Evolutionary conservation across 2,329 filamentous ascomycete species (phyloP).

Genomic region (Pseudopyrenochaeta lycopersici): DNA sequence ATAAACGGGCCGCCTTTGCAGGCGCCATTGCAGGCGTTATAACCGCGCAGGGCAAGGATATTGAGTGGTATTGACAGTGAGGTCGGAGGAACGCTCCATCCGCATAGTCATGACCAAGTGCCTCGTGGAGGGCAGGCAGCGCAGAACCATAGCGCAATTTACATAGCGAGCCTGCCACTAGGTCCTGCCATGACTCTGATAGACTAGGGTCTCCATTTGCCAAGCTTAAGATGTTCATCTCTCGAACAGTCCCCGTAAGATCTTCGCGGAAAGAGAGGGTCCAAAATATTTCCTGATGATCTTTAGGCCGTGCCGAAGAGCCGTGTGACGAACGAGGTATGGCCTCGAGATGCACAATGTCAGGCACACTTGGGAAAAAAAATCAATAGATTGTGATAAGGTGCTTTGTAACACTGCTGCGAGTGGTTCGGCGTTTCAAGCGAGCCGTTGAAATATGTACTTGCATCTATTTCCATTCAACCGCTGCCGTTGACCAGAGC

Average conservation of each 20-base stretch:
- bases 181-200: neutral
- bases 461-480: constrained; percentile 9
- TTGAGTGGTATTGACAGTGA: neutral
- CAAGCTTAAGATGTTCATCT: constrained; percentile 7
- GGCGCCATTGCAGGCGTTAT: neutral
- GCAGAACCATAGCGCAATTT: neutral
- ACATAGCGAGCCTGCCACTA: neutral
- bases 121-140: neutral
- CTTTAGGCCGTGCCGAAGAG: constrained; percentile 17
- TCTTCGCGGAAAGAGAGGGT: constrained; percentile 9
- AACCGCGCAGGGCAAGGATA: neutral
- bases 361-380: constrained; percentile 1
- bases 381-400: constrained; percentile 16
- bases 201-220: constrained; percentile 2
- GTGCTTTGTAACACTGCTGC: neutral
- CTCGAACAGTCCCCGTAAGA: constrained; percentile 10
- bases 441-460: neutral
- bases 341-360: constrained; percentile 8
- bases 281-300: constrained; percentile 28
- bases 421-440: constrained; percentile 4
- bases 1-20: neutral
- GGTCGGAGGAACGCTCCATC: neutral
- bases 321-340: constrained; percentile 8
- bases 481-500: constrained; percentile 4
- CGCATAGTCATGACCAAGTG: neutral